phyloP scores from a whole-genome alignment of 2,329 filamentous ascomycete genomes.

The Ceratocystis colombiana region DNA sequence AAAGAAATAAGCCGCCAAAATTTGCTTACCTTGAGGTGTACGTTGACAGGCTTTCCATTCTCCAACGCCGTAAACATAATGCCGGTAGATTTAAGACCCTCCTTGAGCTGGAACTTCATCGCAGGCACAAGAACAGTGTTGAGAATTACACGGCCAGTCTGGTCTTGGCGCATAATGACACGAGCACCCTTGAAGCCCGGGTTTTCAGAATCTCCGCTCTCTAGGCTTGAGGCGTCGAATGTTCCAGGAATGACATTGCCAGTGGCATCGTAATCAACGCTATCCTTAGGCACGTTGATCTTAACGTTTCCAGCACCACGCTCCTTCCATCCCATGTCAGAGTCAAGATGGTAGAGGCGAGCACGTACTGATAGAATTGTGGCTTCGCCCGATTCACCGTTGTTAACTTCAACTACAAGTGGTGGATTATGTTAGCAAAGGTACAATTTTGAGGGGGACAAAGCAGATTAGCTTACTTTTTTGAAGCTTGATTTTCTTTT shows the following conservation, averaged over 20 bases:
- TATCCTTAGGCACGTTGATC: conserved; percentile 60
- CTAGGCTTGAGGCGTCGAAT: conserved; percentile 45
- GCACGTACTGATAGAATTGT: conserved; percentile 67
- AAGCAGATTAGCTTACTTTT: conserved; percentile 47
- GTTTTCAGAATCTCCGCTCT: conserved; percentile 28
- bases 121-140: conserved; percentile 72
- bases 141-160: conserved; percentile 73
- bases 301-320: conserved; percentile 75
- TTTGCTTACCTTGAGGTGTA: conserved; percentile 49
- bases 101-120: conserved; percentile 69
- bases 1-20: neutral
- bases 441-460: neutral
- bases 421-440: conserved; percentile 16
- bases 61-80: conserved; percentile 58
- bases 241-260: conserved; percentile 42
- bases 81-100: conserved; percentile 59
- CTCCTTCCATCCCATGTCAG: conserved; percentile 73
- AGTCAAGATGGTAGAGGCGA: conserved; percentile 74
- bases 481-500: conserved; percentile 49
- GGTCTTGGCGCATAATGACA: conserved; percentile 83
- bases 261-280: conserved; percentile 46
- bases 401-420: conserved; percentile 56
- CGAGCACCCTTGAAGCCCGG: conserved; percentile 47
- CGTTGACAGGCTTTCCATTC: conserved; percentile 45
- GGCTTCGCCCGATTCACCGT: conserved; percentile 74